phyloP scores from a whole-genome alignment of 352 stramenopile genomes.

The Pythium aquatile region DNA sequence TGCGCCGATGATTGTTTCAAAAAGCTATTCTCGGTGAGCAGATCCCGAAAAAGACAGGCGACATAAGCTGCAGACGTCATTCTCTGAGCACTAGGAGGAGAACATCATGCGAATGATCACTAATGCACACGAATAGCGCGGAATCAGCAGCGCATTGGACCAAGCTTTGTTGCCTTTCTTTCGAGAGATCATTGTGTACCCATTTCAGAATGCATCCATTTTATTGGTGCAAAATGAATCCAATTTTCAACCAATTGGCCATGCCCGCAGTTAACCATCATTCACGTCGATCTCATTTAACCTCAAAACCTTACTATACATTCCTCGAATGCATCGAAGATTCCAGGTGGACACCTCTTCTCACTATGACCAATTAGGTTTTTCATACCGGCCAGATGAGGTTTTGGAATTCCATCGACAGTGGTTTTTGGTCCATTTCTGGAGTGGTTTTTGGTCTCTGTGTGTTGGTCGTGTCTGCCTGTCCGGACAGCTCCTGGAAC shows the following conservation, averaged over 20 bases:
- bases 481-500: background rate
- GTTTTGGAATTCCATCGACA: slow-evolving; percentile 9
- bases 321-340: slow-evolving; percentile 4
- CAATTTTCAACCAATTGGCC: background rate
- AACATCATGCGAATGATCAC: no score
- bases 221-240: background rate
- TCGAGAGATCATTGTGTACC: background rate
- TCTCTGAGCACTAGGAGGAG: no score
- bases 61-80: no score
- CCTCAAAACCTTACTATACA: slow-evolving; percentile 14
- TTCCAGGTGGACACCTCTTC: slow-evolving; percentile 13
- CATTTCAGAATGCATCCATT: background rate
- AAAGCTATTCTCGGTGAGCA: no score
- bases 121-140: no score
- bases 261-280: background rate
- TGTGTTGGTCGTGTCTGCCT: background rate
- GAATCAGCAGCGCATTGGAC: no score
- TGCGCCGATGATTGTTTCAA: no score
- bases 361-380: slow-evolving; percentile 12
- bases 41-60: no score
- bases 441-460: slow-evolving; percentile 20
- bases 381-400: background rate
- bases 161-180: no score
- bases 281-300: background rate
- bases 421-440: slow-evolving; percentile 23